These are phyloP conservation scores for Pyrenochaeta sp. DNA, from an alignment of 2,329 filamentous ascomycete genomes.

Conservation along the genomic window DNA sequence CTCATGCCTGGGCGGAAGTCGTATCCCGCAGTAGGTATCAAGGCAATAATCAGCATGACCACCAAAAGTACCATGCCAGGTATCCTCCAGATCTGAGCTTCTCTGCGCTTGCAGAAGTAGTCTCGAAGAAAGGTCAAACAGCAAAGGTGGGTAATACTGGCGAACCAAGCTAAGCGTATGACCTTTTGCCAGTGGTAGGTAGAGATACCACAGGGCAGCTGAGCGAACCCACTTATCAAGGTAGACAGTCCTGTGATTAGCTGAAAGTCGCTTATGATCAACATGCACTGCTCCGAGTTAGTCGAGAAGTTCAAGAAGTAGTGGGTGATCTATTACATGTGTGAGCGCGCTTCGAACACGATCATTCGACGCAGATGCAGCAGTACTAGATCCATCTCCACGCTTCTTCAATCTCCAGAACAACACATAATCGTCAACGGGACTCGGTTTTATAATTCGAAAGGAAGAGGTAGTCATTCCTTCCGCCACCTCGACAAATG, in stretches of 20 bases:
- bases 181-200: conserved; percentile 24
- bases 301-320: not conserved
- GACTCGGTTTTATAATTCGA: not conserved
- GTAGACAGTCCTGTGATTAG: conserved; percentile 23
- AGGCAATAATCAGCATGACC: conserved; percentile 12
- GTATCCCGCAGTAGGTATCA: conserved; percentile 8
- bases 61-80: conserved; percentile 12
- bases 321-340: not conserved
- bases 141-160: conserved; percentile 17
- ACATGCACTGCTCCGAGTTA: conserved; percentile 12
- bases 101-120: conserved; percentile 5
- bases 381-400: too few species aligned
- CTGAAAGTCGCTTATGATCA: conserved; percentile 24
- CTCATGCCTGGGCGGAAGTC: too few species aligned
- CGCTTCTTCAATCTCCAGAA: not conserved
- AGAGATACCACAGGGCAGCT: conserved; percentile 19
- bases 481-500: not conserved
- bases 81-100: conserved; percentile 13
- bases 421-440: not conserved
- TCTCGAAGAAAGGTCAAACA: conserved; percentile 20
- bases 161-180: conserved; percentile 23
- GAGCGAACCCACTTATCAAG: conserved; percentile 22
- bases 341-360: not conserved
- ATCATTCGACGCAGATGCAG: not conserved
- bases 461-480: not conserved